A percentile compares a stretch with the other conserved stretches of the same genome.
Conservation (phyloP, 2,329 filamentous ascomycete genomes). For the Setomelanomma holmii region DNA sequence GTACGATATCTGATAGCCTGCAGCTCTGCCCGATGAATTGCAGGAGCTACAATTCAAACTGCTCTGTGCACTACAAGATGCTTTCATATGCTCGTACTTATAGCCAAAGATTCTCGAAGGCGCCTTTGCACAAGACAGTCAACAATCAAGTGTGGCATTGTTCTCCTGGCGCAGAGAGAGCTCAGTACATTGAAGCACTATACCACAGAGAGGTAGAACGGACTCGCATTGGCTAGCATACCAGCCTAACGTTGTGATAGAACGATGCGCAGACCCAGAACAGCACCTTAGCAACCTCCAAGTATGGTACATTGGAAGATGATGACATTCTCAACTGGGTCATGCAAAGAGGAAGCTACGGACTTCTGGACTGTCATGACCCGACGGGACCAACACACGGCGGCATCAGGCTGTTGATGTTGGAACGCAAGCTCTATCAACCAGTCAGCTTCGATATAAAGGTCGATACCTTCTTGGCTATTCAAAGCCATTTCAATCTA, state of each 20-base stretch:
- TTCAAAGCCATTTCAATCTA: not conserved
- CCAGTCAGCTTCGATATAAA: not conserved
- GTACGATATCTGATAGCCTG: too few relatives aligned
- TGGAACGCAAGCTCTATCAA: not conserved
- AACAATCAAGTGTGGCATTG: not conserved
- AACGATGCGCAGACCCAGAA: too few relatives aligned
- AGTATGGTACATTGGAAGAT: not conserved
- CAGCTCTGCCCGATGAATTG: too few relatives aligned
- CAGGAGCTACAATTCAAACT: not conserved
- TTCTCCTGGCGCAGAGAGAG: not conserved
- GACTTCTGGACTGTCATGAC: not conserved
- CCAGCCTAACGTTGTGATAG: too few relatives aligned
- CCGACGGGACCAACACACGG: not conserved
- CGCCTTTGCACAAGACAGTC: not conserved
- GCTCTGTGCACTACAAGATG: not conserved
- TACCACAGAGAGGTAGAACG: too few relatives aligned
- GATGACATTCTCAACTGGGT: not conserved
- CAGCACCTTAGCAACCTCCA: too few relatives aligned
- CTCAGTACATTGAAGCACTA: not conserved
- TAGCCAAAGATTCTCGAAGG: too few relatives aligned
- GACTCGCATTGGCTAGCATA: too few relatives aligned
- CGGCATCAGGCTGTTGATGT: not conserved
- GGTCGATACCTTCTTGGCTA: not conserved
- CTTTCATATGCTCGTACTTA: not conserved
- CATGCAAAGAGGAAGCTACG: not conserved